Evolutionary conservation across 2,329 filamentous ascomycete genomes (phyloP).

Genomic region (Claviceps sp.): DNA sequence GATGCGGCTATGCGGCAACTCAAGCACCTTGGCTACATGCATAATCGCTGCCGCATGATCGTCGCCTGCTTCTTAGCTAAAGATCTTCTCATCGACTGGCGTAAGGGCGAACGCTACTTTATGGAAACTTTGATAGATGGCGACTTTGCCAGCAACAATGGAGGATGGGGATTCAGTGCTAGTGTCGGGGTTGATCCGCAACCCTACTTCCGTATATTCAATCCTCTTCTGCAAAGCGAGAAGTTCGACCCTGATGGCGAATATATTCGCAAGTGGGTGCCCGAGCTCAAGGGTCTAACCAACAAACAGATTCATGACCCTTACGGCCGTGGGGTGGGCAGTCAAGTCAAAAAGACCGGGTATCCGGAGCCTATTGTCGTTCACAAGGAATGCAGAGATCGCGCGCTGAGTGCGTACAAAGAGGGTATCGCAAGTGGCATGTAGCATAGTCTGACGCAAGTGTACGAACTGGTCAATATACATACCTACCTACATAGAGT

Average conservation of each 20-base stretch:
- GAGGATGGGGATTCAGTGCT: constrained; percentile 44
- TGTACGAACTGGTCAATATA: background rate
- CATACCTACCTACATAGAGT: too few relatives aligned
- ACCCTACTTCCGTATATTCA: constrained; percentile 86
- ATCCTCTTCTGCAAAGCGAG: constrained; percentile 71
- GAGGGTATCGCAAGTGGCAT: constrained; percentile 22
- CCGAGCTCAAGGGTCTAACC: constrained; percentile 51
- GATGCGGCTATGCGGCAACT: constrained; percentile 80
- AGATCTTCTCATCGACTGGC: constrained; percentile 71
- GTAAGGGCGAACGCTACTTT: constrained; percentile 68
- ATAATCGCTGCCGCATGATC: constrained; percentile 77
- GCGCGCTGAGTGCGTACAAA: constrained; percentile 59
- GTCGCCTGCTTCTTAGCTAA: constrained; percentile 70
- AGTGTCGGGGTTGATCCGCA: constrained; percentile 69
- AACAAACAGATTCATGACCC: constrained; percentile 70
- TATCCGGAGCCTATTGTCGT: constrained; percentile 67
- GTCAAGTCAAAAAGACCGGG: constrained; percentile 47
- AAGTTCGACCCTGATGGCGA: constrained; percentile 68
- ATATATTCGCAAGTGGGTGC: constrained; percentile 75
- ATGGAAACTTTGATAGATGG: constrained; percentile 72
- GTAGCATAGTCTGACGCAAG: constrained; percentile 3
- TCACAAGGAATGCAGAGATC: constrained; percentile 55
- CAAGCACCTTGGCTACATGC: constrained; percentile 58
- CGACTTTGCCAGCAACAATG: constrained; percentile 67
- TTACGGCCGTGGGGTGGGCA: constrained; percentile 49